Evolutionary conservation across 2,329 filamentous ascomycete genomes (phyloP).

Genomic region (Hymenoscyphus albidus): DNA sequence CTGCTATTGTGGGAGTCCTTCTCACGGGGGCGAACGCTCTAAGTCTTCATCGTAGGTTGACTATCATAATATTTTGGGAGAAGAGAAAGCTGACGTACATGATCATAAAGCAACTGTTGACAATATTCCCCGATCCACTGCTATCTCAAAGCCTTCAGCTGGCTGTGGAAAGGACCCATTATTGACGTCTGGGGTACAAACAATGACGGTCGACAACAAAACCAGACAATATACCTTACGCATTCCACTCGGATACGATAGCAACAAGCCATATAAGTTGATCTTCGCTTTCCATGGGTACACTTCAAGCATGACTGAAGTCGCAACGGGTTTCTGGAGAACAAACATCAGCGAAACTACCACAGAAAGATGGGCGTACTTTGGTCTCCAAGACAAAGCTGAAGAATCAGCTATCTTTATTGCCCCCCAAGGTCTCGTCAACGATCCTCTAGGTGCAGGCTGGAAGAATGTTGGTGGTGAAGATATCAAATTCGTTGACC

Average conservation of each 20-base stretch:
- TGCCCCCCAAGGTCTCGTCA: constrained; percentile 35
- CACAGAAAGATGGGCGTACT: constrained; percentile 25
- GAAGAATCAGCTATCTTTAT: constrained; percentile 36
- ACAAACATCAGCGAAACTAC: constrained; percentile 29
- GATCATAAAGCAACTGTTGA: not conserved
- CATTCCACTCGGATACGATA: constrained; percentile 41
- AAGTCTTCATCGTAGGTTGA: not conserved
- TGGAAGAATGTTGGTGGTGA: constrained; percentile 37
- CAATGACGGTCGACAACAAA: constrained; percentile 38
- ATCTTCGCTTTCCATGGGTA: constrained; percentile 43
- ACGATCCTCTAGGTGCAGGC: constrained; percentile 26
- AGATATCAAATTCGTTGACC: constrained; percentile 36
- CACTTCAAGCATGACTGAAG: constrained; percentile 38
- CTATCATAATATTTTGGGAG: not conserved
- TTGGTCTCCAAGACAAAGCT: constrained; percentile 33
- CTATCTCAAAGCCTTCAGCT: constrained; percentile 10
- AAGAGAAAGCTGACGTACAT: not conserved
- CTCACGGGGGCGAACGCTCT: not conserved
- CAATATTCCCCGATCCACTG: not conserved
- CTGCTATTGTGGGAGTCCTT: not conserved
- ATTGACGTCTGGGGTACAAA: constrained; percentile 32
- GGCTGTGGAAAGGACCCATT: constrained; percentile 36
- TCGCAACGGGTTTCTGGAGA: constrained; percentile 18
- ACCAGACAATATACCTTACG: constrained; percentile 39
- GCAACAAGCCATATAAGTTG: constrained; percentile 38